A percentile compares a stretch with the other conserved stretches of the same genome.
Evolutionary conservation across 2,329 filamentous ascomycete genomes (phyloP).

Genomic region (Talaromyces albobiverticillius): DNA sequence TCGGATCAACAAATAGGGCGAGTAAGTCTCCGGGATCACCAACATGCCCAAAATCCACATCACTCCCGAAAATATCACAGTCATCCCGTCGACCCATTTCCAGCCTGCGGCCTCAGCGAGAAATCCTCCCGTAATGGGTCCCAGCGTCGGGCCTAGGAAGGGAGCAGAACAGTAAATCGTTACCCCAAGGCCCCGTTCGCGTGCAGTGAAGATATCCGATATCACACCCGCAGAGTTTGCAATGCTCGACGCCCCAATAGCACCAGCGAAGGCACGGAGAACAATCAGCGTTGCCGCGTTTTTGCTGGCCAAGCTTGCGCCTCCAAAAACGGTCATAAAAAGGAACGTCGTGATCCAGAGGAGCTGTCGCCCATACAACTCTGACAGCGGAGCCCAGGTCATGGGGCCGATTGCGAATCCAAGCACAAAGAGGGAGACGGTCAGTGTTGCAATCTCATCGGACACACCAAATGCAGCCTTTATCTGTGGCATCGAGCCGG

Average conservation of each 20-base stretch:
- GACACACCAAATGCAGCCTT: background rate
- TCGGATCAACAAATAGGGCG: background rate
- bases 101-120: background rate
- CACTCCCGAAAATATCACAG: background rate
- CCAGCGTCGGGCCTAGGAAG: background rate
- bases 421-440: background rate
- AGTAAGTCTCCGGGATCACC: background rate
- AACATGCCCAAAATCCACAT: background rate
- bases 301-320: slow-evolving; percentile 62
- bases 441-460: background rate
- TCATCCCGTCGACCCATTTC: background rate
- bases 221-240: slow-evolving; percentile 67
- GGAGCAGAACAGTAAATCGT: slow-evolving; percentile 1
- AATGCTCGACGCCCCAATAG: slow-evolving; percentile 61
- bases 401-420: slow-evolving; percentile 62
- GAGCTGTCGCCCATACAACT: slow-evolving; percentile 55
- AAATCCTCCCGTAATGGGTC: slow-evolving; percentile 1
- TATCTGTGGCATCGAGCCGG: background rate
- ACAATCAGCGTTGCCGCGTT: slow-evolving; percentile 54
- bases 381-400: slow-evolving; percentile 58
- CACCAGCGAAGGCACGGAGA: slow-evolving; percentile 63
- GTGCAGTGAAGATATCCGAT: slow-evolving; percentile 53
- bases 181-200: background rate
- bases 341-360: slow-evolving; percentile 56
- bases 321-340: slow-evolving; percentile 58